phyloP scores from a whole-genome alignment of 2,329 filamentous ascomycete species.

The Colletotrichum tropicale region DNA sequence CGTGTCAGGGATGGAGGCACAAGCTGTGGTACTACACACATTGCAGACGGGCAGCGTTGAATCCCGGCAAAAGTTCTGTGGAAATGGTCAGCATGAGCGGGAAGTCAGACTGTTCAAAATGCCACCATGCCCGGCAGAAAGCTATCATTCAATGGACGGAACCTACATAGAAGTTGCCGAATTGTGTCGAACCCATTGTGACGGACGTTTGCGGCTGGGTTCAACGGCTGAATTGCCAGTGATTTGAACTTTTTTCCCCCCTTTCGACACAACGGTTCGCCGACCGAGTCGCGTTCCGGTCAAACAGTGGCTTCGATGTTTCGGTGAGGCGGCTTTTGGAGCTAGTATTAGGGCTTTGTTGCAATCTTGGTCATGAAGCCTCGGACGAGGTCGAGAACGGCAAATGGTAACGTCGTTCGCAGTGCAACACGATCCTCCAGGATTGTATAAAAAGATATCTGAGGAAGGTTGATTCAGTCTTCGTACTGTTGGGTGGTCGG shows the following conservation, averaged over 20 bases:
- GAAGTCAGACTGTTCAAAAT: constrained; percentile 22
- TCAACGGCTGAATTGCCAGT: not conserved
- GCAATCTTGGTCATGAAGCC: not conserved
- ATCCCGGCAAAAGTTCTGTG: constrained; percentile 81
- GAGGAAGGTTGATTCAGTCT: not conserved
- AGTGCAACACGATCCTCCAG: not conserved
- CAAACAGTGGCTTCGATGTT: not conserved
- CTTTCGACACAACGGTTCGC: not conserved
- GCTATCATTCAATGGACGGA: not conserved
- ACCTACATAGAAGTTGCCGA: constrained; percentile 65
- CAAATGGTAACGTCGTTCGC: not conserved
- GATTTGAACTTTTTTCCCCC: not conserved
- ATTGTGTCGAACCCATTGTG: constrained; percentile 65
- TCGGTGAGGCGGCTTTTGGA: not conserved
- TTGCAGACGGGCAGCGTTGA: constrained; percentile 85
- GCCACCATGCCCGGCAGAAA: constrained; percentile 5
- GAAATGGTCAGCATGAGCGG: constrained; percentile 15
- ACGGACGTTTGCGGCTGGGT: not conserved
- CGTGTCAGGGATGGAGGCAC: constrained; percentile 9
- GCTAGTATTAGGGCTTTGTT: not conserved
- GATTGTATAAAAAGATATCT: not conserved
- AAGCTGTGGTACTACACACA: constrained; percentile 55
- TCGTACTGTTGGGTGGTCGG: not conserved
- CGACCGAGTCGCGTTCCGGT: not conserved
- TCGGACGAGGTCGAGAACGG: not conserved